phyloP scores from a whole-genome alignment of 352 stramenopile genomes.

The Discostella stelligera region DNA sequence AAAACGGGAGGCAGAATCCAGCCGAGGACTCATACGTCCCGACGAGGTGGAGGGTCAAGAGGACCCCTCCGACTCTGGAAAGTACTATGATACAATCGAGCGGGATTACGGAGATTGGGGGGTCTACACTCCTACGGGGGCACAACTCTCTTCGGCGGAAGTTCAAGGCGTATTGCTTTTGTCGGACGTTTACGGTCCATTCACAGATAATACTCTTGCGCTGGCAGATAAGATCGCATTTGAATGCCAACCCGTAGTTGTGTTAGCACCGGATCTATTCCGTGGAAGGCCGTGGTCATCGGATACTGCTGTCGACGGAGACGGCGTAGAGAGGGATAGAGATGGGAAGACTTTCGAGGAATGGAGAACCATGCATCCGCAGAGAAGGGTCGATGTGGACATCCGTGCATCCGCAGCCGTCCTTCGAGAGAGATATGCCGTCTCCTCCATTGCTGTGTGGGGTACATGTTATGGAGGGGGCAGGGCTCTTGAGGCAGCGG shows the following conservation, averaged over 20 bases:
- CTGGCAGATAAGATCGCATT: constrained; percentile 82
- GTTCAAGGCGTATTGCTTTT: constrained; percentile 78
- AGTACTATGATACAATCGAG: constrained; percentile 60
- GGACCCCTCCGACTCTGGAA: constrained; percentile 57
- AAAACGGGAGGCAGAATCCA: constrained; percentile 61
- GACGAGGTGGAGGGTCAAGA: constrained; percentile 57
- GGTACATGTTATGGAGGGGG: constrained; percentile 79
- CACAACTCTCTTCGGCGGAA: constrained; percentile 73
- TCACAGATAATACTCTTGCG: constrained; percentile 65
- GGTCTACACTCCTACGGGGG: constrained; percentile 67
- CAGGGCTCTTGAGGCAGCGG: constrained; percentile 69
- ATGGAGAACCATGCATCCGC: constrained; percentile 66
- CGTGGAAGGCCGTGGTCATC: constrained; percentile 64
- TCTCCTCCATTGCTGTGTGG: constrained; percentile 73
- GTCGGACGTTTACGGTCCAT: constrained; percentile 75
- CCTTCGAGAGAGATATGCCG: constrained; percentile 70
- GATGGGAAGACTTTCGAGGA: constrained; percentile 69
- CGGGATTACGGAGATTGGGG: constrained; percentile 79
- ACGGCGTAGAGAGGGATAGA: constrained; percentile 46
- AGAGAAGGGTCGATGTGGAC: constrained; percentile 74
- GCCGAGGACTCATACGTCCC: constrained; percentile 33
- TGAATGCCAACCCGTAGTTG: constrained; percentile 81
- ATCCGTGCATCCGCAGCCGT: constrained; percentile 73
- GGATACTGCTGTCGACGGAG: constrained; percentile 31
- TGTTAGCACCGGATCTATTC: constrained; percentile 80